Evolutionary conservation across 768 basidiomycete genomes (phyloP).

Genomic region (Gelatoporia subvermispora): DNA sequence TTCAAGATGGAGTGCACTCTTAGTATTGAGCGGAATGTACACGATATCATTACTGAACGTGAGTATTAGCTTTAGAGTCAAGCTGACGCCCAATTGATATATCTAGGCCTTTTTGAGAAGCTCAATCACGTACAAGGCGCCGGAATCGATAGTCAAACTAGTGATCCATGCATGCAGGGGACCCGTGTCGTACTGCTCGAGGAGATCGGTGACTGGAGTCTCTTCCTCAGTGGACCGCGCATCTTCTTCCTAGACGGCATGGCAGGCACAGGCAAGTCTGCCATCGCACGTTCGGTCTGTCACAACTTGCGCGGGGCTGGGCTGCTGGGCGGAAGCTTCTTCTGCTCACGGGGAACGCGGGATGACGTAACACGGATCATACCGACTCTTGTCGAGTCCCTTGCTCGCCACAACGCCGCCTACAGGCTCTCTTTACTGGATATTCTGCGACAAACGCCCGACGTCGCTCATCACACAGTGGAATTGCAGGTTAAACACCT

Average conservation of each 20-base stretch:
- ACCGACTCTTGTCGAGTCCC: conserved; percentile 20
- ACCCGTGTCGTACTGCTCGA: background rate
- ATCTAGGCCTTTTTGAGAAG: too few relatives aligned
- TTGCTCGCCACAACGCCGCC: conserved; percentile 8
- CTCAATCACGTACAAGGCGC: too few relatives aligned
- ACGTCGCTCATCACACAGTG: background rate
- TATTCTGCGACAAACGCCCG: conserved; percentile 3
- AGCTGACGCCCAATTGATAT: too few relatives aligned
- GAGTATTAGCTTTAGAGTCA: too few relatives aligned
- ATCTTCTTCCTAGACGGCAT: conserved; percentile 17
- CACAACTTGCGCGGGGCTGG: conserved; percentile 10
- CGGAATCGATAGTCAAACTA: too few relatives aligned
- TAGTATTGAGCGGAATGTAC: too few relatives aligned
- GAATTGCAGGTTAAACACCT: background rate
- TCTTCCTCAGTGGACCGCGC: background rate
- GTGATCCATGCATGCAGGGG: background rate
- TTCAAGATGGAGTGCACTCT: too few relatives aligned
- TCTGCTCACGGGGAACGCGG: conserved; percentile 22
- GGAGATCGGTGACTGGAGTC: background rate
- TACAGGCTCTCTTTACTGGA: conserved; percentile 22
- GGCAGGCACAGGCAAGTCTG: conserved; percentile 35
- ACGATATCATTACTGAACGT: too few relatives aligned
- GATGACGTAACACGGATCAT: conserved; percentile 1
- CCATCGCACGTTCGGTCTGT: conserved; percentile 32
- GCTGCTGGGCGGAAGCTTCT: conserved; percentile 29